A percentile compares a stretch with the other conserved stretches of the same genome.
Conservation (phyloP, 2,329 filamentous ascomycete genomes). For the Chrysosphaeria jannelii region DNA sequence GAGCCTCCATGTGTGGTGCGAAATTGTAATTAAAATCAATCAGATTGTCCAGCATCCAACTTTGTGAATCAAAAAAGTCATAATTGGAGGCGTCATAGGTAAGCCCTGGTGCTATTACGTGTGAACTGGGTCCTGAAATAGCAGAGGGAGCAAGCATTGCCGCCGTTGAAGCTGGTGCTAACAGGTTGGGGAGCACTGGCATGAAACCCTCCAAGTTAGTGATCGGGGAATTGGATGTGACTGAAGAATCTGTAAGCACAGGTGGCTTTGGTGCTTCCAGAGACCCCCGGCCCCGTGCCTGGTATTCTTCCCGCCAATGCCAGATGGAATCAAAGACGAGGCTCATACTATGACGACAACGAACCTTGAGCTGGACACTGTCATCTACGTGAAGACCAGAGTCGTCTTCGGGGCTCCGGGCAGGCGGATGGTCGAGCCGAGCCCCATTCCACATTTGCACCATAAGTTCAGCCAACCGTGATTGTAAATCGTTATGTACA, state of each 20-base stretch:
- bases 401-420: conserved; percentile 16
- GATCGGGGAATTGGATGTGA: too few species aligned
- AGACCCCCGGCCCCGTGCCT: conserved; percentile 35
- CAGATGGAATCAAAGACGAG: conserved; percentile 62
- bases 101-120: too few species aligned
- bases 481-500: conserved; percentile 48
- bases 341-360: conserved; percentile 61
- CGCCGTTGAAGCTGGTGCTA: neutral
- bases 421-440: conserved; percentile 15
- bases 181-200: conserved; percentile 19
- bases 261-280: too few species aligned
- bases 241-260: too few species aligned
- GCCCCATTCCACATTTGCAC: conserved; percentile 60
- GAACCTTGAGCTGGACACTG: conserved; percentile 50
- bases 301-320: conserved; percentile 59
- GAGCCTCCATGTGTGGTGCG: conserved; percentile 21
- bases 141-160: conserved; percentile 8
- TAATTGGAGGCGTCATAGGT: conserved; percentile 32
- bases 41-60: conserved; percentile 76
- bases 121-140: conserved; percentile 25
- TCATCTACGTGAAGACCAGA: conserved; percentile 27
- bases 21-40: conserved; percentile 46
- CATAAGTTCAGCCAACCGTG: conserved; percentile 57
- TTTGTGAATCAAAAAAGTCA: conserved; percentile 74
- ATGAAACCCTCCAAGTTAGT: conserved; percentile 33